phyloP scores from a whole-genome alignment of 139 green algal genomes.

The Micromonas pusilla region DNA sequence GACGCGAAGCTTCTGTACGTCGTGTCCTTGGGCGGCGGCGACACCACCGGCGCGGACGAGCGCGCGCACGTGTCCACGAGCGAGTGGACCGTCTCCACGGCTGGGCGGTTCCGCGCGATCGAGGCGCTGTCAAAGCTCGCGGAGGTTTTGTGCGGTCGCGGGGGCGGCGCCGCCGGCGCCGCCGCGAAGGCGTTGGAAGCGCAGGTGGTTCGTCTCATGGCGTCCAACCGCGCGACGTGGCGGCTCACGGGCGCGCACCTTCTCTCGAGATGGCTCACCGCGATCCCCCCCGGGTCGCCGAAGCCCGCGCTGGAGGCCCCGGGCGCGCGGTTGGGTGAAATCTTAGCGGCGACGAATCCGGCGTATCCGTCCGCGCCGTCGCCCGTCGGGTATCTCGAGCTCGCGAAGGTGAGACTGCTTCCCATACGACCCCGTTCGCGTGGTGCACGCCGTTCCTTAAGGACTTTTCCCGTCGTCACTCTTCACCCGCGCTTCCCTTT shows the following conservation, averaged over 20 bases:
- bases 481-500: too few relatives aligned
- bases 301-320: conserved; percentile 29
- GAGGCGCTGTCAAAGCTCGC: neutral
- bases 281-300: neutral
- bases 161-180: neutral
- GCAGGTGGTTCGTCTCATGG: neutral
- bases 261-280: conserved; percentile 14
- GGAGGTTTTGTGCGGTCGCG: neutral
- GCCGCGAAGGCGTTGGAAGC: neutral
- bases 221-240: neutral
- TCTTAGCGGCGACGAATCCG: conserved; percentile 16
- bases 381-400: conserved; percentile 53
- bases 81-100: conserved; percentile 18
- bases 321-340: conserved; percentile 13
- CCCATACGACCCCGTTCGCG: too few relatives aligned
- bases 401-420: too few relatives aligned
- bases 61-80: neutral
- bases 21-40: neutral
- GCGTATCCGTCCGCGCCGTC: conserved; percentile 22
- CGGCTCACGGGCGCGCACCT: neutral
- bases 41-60: neutral
- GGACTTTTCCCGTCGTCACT: too few relatives aligned
- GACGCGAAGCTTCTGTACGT: conserved; percentile 35
- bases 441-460: too few relatives aligned
- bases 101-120: neutral